These are phyloP conservation scores for Globisporangium nunn DNA, from an alignment of 352 stramenopile genomes.

Conservation along the genomic window DNA sequence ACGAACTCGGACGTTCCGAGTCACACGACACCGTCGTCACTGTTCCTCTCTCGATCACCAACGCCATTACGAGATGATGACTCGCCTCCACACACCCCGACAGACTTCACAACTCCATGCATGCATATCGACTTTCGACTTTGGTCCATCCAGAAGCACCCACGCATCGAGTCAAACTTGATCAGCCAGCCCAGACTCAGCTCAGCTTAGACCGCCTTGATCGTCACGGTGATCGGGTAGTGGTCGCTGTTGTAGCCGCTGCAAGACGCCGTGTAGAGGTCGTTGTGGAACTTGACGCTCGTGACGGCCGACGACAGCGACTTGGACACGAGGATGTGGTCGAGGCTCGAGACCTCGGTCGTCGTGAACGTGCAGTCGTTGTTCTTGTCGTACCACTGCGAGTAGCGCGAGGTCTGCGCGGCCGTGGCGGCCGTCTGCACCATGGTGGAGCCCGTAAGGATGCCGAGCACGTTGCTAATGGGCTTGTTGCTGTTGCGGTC, in stretches of 20 bases:
- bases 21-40: too few species aligned
- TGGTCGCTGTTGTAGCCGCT: conserved; percentile 25
- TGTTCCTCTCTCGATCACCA: too few species aligned
- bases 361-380: conserved; percentile 48
- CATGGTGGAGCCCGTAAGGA: conserved; percentile 39
- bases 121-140: too few species aligned
- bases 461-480: conserved; percentile 42
- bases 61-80: too few species aligned
- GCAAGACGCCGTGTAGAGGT: conserved; percentile 20
- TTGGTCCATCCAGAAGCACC: too few species aligned
- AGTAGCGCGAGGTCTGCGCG: conserved; percentile 34
- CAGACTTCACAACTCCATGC: too few species aligned
- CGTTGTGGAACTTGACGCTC: conserved; percentile 18
- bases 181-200: too few species aligned
- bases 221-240: conserved; percentile 25
- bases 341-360: conserved; percentile 21
- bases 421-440: conserved; percentile 36
- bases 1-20: too few species aligned
- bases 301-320: conserved; percentile 16
- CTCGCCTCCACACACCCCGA: too few species aligned
- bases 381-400: conserved; percentile 57
- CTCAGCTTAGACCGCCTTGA: conserved; percentile 15
- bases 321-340: conserved; percentile 30
- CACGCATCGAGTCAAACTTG: too few species aligned
- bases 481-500: conserved; percentile 62